Evolutionary conservation across 1,284 basidiomycete genomes (phyloP), one percentile per base, ranked within the genome.

Genomic region (Irpex rosettiformis): DNA sequence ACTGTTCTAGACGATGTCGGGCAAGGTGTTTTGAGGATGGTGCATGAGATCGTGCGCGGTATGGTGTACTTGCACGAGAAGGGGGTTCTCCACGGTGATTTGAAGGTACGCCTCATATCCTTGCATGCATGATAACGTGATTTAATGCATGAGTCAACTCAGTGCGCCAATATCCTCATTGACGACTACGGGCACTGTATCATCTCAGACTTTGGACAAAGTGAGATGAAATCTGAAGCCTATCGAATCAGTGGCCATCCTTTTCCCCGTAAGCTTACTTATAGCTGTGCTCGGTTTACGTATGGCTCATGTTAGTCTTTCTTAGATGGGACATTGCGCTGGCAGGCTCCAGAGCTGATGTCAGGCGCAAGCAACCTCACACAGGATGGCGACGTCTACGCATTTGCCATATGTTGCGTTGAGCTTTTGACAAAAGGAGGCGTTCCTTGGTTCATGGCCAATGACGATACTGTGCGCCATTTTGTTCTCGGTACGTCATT

Each of bases 171-270:
- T 69, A 81, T 93, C 5, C 79, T 93, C 3, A 83, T 93, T 8
- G 82, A 86, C 64, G 85, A 89, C 64, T 72, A 77, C 2, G 75
- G 79, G 8, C 81, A 77, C 54, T 91, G 88, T 61, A 77, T 91
- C 40, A 84, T 93, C 57, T 83, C 86, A 11, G 89, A 92, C 67
- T 93, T 93, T 69, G 89, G 89, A 0, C 86, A 92, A 69, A 88
- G 82, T 64, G 85, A 89, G 70, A 84, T 93, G 79, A 89, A 85
- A 74, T 80, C 77, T 24, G 88, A 91, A 67, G 84, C 79, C 2
- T 84, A 79, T 65, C 77, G 82, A 27, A 70, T 87, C 4, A 88
- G 82, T 63, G 82, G 83, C 18, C 74, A 71, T 45, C 69, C 77
- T 3, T 73, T 75, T 16, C 79, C 80, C 58, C 81, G 88, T 89